Base-by-base conservation (phyloP, 1,284 basidiomycete species). In the Pseudomicrostroma phylloplanum region DNA sequence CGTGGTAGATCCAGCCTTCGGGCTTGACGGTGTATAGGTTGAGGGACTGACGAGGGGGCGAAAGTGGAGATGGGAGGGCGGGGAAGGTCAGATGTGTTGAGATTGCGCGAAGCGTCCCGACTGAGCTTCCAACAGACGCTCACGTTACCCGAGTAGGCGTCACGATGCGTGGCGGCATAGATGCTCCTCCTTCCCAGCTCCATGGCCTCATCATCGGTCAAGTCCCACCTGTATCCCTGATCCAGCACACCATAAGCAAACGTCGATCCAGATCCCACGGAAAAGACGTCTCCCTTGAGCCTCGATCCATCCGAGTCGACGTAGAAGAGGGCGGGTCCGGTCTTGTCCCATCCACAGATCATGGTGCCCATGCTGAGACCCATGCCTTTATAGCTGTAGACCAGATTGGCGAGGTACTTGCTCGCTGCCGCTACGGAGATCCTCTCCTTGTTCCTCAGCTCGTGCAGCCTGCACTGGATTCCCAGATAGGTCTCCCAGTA, bases 261-360 rank as follows among this genome's bases (percentile, higher is more conserved):
- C 0, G 96, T 98, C 76, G 90, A 92, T 75, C 96, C 96, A 3
- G 94, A 97, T 41, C 96, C 96, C 46, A 99, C 96, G 6, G 92
- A 96, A 83, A 99, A 99, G 15, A 97, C 81, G 80, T 99, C 89
- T 54, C 96, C 94, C 80, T 94, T 96, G 60, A 98, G 83, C 25
- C 96, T 88, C 11, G 91, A 90, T 43, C 96, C 96, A 69, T 98
- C 96, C 15, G 91, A 94, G 81, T 99, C 96, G 61, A 99, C 96
- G 80, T 98, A 98, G 83, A 93, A 98, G 42, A 99, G 84, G 13
- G 91, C 87, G n/a, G 94, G 94, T 0, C 96, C 89, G 11, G 94
- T 96, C 84, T 97, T 98, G 82, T 99, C 96, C 93, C 94, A 98
- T 30, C 96, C 96, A 75, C 93, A 97, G 69, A 98, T 96, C 96